Evolutionary conservation across 2,329 filamentous ascomycete species (phyloP).

Genomic region (Plectosphaerella plurivora): DNA sequence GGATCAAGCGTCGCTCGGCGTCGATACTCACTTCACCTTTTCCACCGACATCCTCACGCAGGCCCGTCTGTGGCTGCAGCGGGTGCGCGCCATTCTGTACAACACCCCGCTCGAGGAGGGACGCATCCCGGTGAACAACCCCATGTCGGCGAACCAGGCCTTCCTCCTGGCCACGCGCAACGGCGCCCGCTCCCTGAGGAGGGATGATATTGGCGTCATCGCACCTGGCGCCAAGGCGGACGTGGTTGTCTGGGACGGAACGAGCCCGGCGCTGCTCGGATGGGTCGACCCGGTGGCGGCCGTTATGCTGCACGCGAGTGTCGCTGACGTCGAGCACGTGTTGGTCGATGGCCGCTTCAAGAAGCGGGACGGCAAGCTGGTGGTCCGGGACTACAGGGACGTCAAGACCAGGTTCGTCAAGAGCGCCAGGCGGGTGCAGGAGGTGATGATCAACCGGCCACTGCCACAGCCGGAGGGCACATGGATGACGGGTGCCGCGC

Average conservation of each 20-base stretch:
- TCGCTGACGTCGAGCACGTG: constrained; percentile 47
- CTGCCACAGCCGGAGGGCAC: constrained; percentile 19
- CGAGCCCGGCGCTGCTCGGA: constrained; percentile 43
- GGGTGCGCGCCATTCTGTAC: constrained; percentile 32
- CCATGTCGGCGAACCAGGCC: constrained; percentile 49
- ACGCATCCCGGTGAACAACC: constrained; percentile 39
- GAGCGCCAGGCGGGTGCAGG: constrained; percentile 27
- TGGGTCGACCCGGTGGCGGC: constrained; percentile 53
- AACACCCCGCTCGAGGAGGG: constrained; percentile 30
- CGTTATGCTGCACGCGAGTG: constrained; percentile 48
- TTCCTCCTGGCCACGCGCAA: constrained; percentile 50
- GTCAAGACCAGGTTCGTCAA: constrained; percentile 25
- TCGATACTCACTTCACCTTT: constrained; percentile 51
- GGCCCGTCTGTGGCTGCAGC: constrained; percentile 50
- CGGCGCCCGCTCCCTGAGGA: constrained; percentile 45
- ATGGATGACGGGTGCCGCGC: constrained; percentile 9
- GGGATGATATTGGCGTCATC: constrained; percentile 46
- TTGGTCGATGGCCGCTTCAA: constrained; percentile 42
- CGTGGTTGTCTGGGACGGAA: constrained; percentile 46
- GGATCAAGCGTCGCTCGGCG: constrained; percentile 48
- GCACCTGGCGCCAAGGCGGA: constrained; percentile 47
- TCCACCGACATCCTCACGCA: constrained; percentile 46
- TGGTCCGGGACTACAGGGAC: constrained; percentile 18
- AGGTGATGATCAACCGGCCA: constrained; percentile 16
- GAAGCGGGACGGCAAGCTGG: constrained; percentile 38